Conservation (phyloP, 306 rosid genomes). For the Lotus japonicus region DNA sequence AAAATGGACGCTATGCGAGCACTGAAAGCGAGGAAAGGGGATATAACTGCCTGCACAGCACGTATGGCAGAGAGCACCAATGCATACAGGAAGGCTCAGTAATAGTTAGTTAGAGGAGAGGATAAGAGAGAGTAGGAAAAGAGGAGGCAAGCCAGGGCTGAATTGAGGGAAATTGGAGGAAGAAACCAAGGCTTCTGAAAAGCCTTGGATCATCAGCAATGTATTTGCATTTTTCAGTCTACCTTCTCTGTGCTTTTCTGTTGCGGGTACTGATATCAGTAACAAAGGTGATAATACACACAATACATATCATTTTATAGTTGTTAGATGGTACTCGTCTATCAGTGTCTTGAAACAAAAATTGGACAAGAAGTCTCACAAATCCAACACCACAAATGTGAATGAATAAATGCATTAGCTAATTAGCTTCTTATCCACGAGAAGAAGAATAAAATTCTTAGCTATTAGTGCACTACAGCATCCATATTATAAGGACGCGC, state of each 20-base stretch:
- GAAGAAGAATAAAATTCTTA: neutral
- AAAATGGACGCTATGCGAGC: neutral
- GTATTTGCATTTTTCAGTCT: slow-evolving; percentile 1
- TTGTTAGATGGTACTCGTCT: neutral
- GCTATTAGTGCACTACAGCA: neutral
- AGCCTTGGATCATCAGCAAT: neutral
- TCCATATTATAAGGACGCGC: neutral
- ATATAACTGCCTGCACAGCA: neutral
- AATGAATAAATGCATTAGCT: slow-evolving; percentile 13
- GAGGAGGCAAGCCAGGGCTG: neutral
- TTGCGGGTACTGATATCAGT: neutral
- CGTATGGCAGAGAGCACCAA: neutral
- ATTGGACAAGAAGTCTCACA: neutral
- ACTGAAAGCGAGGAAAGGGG: neutral
- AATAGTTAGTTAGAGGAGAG: neutral
- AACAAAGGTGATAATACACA: neutral
- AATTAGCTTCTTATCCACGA: slow-evolving; percentile 16
- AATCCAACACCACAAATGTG: neutral
- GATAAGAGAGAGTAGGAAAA: neutral
- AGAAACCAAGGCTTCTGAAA: neutral
- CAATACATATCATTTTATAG: neutral
- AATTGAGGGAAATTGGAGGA: neutral
- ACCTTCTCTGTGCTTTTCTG: slow-evolving; percentile 1
- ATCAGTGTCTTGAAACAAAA: slow-evolving; percentile 8
- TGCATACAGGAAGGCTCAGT: neutral